Evolutionary conservation across 371 early-diverging fungal genomes (phyloP).

Genomic region (Umbelopsis sp.): DNA sequence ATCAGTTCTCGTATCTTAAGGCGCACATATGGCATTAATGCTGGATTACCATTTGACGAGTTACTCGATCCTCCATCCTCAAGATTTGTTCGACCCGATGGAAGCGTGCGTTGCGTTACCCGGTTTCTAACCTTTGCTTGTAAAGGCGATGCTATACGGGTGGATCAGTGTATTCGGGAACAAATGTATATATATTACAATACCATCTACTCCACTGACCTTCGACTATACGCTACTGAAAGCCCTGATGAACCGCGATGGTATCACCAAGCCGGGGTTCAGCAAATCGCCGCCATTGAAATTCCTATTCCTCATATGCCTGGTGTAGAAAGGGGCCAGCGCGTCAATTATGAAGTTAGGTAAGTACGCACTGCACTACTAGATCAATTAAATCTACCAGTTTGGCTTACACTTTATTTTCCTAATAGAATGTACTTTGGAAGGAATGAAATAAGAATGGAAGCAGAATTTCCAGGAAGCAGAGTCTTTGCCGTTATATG

Average conservation of each 20-base stretch:
- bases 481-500: constrained; percentile 37
- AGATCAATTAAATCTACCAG: neutral
- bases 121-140: constrained; percentile 47
- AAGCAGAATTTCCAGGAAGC: constrained; percentile 54
- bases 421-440: constrained; percentile 52
- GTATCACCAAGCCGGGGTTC: constrained; percentile 39
- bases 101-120: constrained; percentile 47
- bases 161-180: constrained; percentile 49
- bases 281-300: constrained; percentile 46
- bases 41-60: constrained; percentile 58
- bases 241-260: constrained; percentile 41
- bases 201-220: constrained; percentile 43
- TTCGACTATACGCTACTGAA: constrained; percentile 51
- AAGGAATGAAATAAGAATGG: constrained; percentile 48
- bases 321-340: constrained; percentile 34
- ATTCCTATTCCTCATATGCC: constrained; percentile 48
- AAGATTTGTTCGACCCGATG: constrained; percentile 46
- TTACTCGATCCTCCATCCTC: constrained; percentile 33
- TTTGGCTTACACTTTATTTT: neutral
- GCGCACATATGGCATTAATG: constrained; percentile 65
- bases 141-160: constrained; percentile 42
- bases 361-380: constrained; percentile 15
- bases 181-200: constrained; percentile 57
- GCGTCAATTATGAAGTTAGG: constrained; percentile 47
- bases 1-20: constrained; percentile 59